Conservation (phyloP, 2,329 filamentous ascomycete genomes). For the Leptoxyphium fumago region DNA sequence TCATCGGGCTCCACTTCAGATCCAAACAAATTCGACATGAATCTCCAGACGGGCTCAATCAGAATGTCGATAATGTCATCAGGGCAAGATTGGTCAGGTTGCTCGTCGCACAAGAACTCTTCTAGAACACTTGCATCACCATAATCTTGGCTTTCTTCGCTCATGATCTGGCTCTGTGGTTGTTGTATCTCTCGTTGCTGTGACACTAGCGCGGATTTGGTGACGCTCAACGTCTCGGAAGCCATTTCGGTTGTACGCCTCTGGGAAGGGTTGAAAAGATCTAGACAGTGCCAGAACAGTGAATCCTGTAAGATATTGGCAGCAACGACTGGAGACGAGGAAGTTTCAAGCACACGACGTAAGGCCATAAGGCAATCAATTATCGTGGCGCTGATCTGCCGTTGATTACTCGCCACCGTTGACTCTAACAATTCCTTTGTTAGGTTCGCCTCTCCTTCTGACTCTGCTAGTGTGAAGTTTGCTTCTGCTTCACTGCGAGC, state of each 20-base stretch:
- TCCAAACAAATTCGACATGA: constrained; percentile 48
- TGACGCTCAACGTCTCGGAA: constrained; percentile 34
- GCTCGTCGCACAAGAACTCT: background rate
- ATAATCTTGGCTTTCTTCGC: constrained; percentile 51
- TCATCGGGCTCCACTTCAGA: constrained; percentile 42
- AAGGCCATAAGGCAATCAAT: constrained; percentile 38
- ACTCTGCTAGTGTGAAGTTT: constrained; percentile 27
- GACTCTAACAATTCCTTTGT: constrained; percentile 34
- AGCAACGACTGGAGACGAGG: constrained; percentile 9
- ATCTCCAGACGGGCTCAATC: constrained; percentile 34
- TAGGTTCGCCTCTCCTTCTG: constrained; percentile 24
- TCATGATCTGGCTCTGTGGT: constrained; percentile 20
- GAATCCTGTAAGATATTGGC: constrained; percentile 26
- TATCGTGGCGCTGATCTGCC: constrained; percentile 40
- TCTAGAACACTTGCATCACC: constrained; percentile 41
- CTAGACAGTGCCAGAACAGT: constrained; percentile 28
- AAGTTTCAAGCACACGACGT: constrained; percentile 30
- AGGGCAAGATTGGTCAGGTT: background rate
- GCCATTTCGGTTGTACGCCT: constrained; percentile 30
- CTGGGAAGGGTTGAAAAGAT: constrained; percentile 34
- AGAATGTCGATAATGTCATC: constrained; percentile 26
- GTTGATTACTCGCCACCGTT: constrained; percentile 42
- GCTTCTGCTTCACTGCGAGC: constrained; percentile 44
- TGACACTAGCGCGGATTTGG: constrained; percentile 26
- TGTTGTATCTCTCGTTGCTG: constrained; percentile 8